Percentiles rank a stretch among this genome's conserved stretches.
phyloP scores from a whole-genome alignment of 140 eudicot species.

The Ambrosia hybrid region DNA sequence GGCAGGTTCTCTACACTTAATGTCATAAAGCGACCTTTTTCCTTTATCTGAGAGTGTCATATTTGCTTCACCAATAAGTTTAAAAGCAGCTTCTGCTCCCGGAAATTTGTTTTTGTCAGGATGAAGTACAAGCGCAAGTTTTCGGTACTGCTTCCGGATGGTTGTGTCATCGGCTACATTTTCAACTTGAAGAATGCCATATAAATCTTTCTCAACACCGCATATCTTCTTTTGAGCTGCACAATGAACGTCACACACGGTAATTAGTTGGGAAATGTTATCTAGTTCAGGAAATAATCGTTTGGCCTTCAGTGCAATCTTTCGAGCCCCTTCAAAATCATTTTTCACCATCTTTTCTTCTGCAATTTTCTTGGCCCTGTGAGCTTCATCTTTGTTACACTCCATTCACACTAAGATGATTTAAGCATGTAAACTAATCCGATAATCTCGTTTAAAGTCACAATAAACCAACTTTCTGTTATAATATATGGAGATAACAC shows the following conservation, averaged over 20 bases:
- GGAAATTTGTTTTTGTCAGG: constrained; percentile 85
- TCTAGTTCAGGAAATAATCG: constrained; percentile 62
- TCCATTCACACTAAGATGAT: constrained; percentile 45
- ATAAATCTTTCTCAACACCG: constrained; percentile 67
- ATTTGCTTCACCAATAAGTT: constrained; percentile 79
- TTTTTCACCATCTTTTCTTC: constrained; percentile 63
- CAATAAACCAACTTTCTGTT: not conserved
- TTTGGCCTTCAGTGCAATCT: constrained; percentile 57
- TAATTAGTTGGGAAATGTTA: constrained; percentile 56
- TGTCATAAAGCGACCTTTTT: constrained; percentile 58
- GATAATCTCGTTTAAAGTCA: not conserved
- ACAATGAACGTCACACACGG: constrained; percentile 79
- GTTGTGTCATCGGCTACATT: constrained; percentile 54
- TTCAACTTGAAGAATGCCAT: constrained; percentile 74
- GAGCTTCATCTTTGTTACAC: constrained; percentile 84
- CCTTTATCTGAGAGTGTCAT: constrained; percentile 56
- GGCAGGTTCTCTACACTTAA: constrained; percentile 37
- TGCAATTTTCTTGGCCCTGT: constrained; percentile 64
- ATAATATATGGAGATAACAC: not conserved
- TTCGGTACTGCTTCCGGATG: constrained; percentile 68
- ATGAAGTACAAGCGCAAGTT: constrained; percentile 76
- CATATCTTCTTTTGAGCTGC: constrained; percentile 46
- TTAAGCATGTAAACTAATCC: constrained; percentile 18
- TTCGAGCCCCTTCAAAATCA: constrained; percentile 78
- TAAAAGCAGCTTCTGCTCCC: constrained; percentile 95